Evolutionary conservation across 2,329 filamentous ascomycete species (phyloP).

Genomic region (Dactylellina drechsleri): DNA sequence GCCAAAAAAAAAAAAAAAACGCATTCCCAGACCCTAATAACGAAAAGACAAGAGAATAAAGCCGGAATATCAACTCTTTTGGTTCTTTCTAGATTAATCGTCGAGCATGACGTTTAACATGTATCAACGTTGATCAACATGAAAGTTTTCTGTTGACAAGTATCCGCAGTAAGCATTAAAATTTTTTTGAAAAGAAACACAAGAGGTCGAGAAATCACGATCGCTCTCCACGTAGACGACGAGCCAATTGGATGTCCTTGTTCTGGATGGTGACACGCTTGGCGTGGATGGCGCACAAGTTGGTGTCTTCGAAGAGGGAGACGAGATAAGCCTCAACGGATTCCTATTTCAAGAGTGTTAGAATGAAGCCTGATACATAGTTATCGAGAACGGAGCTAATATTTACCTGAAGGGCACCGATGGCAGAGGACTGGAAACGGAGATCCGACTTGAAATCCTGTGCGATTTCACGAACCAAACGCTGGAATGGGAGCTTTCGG

Average conservation of each 20-base stretch:
- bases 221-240: conserved; percentile 92
- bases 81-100: conserved; percentile 23
- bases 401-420: conserved; percentile 75
- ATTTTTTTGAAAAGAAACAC: conserved; percentile 1
- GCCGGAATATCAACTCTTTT: conserved; percentile 34
- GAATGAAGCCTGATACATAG: background rate
- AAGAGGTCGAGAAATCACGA: conserved; percentile 68
- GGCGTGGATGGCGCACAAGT: conserved; percentile 97
- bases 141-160: conserved; percentile 30
- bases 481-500: conserved; percentile 97
- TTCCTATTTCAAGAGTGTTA: conserved; percentile 72
- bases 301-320: conserved; percentile 97
- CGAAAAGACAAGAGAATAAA: conserved; percentile 22
- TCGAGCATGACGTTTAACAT: conserved; percentile 42
- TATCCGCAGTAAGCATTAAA: conserved; percentile 22
- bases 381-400: background rate
- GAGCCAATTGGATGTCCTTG: conserved; percentile 97
- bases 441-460: conserved; percentile 95
- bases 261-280: conserved; percentile 99
- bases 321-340: conserved; percentile 99
- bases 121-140: conserved; percentile 41
- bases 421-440: conserved; percentile 97
- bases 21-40: conserved; percentile 41
- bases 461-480: conserved; percentile 95
- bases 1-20: conserved; percentile 38